These are phyloP conservation scores for Clarireedia monteithiana DNA, from an alignment of 2,329 filamentous ascomycete species.

Conservation along the genomic window DNA sequence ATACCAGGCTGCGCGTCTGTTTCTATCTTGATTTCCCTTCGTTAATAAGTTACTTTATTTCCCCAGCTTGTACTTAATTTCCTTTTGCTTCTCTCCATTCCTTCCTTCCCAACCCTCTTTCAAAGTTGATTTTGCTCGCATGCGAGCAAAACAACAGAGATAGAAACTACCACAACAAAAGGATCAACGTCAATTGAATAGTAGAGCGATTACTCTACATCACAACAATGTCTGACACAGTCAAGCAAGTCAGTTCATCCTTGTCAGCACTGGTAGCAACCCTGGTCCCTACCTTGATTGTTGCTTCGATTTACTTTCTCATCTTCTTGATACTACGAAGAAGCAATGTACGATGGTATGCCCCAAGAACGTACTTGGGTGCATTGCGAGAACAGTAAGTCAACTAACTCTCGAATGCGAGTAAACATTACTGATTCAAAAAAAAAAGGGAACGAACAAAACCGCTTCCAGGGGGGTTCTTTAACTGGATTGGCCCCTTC, in stretches of 20 bases:
- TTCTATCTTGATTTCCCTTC: not conserved
- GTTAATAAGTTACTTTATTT: not conserved
- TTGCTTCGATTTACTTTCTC: conserved; percentile 37
- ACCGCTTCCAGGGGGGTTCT: conserved; percentile 48
- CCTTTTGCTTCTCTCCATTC: not conserved
- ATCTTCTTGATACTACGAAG: conserved; percentile 43
- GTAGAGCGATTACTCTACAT: not conserved
- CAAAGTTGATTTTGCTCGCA: not conserved
- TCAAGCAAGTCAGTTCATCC: conserved; percentile 13
- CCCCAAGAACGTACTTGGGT: conserved; percentile 47
- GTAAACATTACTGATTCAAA: conserved; percentile 11
- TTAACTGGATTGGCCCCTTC: conserved; percentile 63
- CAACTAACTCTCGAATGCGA: not conserved
- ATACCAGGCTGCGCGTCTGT: not conserved
- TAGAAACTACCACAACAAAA: not conserved
- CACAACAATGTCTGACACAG: not conserved
- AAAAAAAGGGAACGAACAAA: conserved; percentile 47
- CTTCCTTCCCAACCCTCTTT: not conserved
- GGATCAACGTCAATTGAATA: not conserved
- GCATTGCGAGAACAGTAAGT: conserved; percentile 37
- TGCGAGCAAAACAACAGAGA: not conserved
- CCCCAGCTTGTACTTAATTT: not conserved
- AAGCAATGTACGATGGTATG: conserved; percentile 42
- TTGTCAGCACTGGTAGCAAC: conserved; percentile 38
- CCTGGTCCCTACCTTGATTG: conserved; percentile 37